Base-by-base conservation (phyloP, 176 grass and related monocot species). In the Carex parvula region DNA sequence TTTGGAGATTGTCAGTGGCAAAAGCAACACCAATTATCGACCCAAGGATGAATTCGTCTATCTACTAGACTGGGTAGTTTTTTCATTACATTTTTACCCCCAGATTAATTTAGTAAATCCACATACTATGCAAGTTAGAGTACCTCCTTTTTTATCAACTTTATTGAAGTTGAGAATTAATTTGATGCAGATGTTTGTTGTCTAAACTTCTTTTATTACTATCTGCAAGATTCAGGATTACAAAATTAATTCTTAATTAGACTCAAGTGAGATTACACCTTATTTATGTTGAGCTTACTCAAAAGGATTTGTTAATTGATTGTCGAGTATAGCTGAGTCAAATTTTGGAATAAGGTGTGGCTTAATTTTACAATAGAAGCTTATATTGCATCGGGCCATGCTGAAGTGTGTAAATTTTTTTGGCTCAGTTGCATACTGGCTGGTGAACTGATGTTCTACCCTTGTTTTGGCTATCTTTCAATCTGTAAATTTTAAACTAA, bases 21-120 rank as follows among this genome's bases (percentile, higher is more conserved):
- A 98, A 89, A 98, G 92, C 59, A 95, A 98, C 75, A 98, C 92
- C 73, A 95, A 89, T 88, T 98, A 98, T 87, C 91, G 85, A 81
- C 92, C 95, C 32, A 90, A 91, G 68, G 91, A 98, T 88, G 95
- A 98, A 5, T 98, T 93, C 67, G 91, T 98, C 72, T 91, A 93
- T 85, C 95, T 98, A 70, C 91, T 98, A 22, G 95, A 98, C 82
- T 92, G 95, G 95, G 95, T 95, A 93, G 83, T 61, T 56, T 44
- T 42, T 84, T 17, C 17, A 37, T 48, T 69, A 17, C n/a, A 75
- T 44, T 61, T 22, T 24, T 75, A 50, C 41, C 57, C 24, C 33
- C 10, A 21, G 13, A 76, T 18, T 50, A 81, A 59, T 57, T 39
- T 73, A 37, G 11, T 61, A 76, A 29, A 50, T 44, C 7, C 20